A percentile compares a stretch with the other conserved stretches of the same genome.
phyloP scores from a whole-genome alignment of 2,329 filamentous ascomycete species.

The Diaporthe eres region DNA sequence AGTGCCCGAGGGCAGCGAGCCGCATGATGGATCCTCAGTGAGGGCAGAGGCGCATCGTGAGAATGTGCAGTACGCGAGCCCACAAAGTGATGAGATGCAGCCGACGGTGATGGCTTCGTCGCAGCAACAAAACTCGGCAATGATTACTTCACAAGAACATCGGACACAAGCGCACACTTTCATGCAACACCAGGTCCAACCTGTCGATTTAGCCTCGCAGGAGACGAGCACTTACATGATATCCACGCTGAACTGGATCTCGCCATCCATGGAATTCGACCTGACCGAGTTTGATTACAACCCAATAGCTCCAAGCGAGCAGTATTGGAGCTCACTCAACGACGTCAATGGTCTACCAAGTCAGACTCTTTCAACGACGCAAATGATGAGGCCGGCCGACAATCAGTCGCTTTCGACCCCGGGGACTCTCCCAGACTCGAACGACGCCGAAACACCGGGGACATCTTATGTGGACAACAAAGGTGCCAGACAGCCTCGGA shows the following conservation, averaged over 20 bases:
- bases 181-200: conserved; percentile 15
- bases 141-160: not conserved
- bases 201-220: conserved; percentile 3
- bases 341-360: not conserved
- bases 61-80: not conserved
- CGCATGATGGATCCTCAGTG: not conserved
- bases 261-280: conserved; percentile 36
- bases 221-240: conserved; percentile 35
- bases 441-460: conserved; percentile 17
- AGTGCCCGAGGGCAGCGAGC: conserved; percentile 24
- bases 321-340: conserved; percentile 30
- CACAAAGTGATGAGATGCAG: conserved; percentile 2
- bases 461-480: conserved; percentile 36
- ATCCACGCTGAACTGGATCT: conserved; percentile 37
- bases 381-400: not conserved
- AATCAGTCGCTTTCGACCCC: not conserved
- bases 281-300: conserved; percentile 34
- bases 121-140: not conserved
- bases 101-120: not conserved
- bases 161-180: conserved; percentile 1
- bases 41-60: not conserved
- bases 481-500: conserved; percentile 34
- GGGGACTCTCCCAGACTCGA: not conserved
- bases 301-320: conserved; percentile 26
- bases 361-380: conserved; percentile 1